Evolutionary conservation across 176 grass and related monocot species (phyloP).

Genomic region (Puccinellia tenuiflora): DNA sequence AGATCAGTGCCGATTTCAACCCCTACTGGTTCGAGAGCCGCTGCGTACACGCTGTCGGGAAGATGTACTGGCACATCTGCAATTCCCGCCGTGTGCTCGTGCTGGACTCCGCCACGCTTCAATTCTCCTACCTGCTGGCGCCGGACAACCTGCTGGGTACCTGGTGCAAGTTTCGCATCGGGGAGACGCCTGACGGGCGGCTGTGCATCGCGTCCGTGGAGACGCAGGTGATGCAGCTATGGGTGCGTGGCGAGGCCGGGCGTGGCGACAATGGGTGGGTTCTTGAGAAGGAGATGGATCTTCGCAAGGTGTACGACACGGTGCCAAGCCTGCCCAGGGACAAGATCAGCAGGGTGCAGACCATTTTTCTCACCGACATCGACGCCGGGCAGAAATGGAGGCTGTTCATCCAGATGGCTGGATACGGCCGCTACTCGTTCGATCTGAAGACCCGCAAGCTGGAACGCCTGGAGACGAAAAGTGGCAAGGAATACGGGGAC

Average conservation of each 20-base stretch:
- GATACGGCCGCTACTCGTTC: background rate
- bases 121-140: background rate
- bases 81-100: background rate
- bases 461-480: background rate
- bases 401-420: background rate
- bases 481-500: background rate
- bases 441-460: background rate
- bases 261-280: background rate
- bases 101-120: background rate
- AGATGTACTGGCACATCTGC: conserved; percentile 17
- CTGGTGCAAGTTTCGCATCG: background rate
- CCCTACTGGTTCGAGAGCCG: background rate
- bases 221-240: background rate
- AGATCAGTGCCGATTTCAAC: background rate
- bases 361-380: background rate
- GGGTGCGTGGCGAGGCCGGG: background rate
- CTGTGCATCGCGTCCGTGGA: background rate
- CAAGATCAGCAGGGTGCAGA: background rate
- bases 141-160: background rate
- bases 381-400: background rate
- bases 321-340: background rate
- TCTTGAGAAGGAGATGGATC: background rate
- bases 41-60: background rate
- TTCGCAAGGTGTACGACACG: background rate
- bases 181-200: background rate